Evolutionary conservation across 148 eudicot species (phyloP).

Genomic region (Hydrangea macrophylla): DNA sequence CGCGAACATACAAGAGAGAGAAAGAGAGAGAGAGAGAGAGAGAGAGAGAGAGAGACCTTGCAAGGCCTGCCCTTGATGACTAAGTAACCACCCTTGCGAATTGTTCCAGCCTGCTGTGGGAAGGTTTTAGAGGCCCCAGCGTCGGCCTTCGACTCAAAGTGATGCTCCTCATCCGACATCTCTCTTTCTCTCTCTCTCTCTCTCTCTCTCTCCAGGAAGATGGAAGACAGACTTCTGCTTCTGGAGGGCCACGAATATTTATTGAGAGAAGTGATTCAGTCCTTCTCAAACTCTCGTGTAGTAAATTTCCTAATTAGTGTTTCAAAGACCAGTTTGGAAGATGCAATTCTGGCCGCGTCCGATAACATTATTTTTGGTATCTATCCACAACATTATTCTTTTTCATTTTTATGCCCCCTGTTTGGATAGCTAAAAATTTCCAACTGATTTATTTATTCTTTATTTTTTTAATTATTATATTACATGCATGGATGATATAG

Average conservation of each 20-base stretch:
- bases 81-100: slow-evolving; percentile 21
- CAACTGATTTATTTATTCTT: no score
- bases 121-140: slow-evolving; percentile 25
- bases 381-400: no score
- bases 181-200: slow-evolving; percentile 3
- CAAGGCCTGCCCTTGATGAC: slow-evolving; percentile 26
- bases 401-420: no score
- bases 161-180: slow-evolving; percentile 22
- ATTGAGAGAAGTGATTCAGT: not conserved
- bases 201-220: not conserved
- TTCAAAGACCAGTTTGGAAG: no score
- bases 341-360: no score
- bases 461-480: no score
- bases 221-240: not conserved
- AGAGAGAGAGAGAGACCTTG: slow-evolving; percentile 15
- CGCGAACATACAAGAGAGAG: not conserved
- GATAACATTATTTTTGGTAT: no score
- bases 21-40: not conserved
- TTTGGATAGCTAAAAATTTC: no score
- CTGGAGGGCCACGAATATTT: not conserved
- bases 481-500: no score
- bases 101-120: slow-evolving; percentile 26
- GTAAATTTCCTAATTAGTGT: not conserved
- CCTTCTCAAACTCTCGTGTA: not conserved
- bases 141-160: slow-evolving; percentile 28